Evolutionary conservation across 1,139 yeast species (phyloP).

Genomic region (Sugiyamaella novakii): DNA sequence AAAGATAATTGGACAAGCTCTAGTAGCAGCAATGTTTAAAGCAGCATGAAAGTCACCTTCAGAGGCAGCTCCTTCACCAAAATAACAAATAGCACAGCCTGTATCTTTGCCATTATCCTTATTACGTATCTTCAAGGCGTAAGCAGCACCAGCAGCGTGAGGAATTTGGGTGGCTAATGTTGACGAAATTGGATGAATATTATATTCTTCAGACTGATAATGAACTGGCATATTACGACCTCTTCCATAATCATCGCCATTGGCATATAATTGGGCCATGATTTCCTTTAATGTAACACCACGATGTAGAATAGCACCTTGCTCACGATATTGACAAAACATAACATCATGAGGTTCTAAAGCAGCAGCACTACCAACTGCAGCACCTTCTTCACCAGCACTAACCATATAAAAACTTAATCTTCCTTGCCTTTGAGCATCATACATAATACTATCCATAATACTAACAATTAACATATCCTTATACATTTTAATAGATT

Average conservation of each 20-base stretch:
- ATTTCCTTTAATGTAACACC: constrained; percentile 41
- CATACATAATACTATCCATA: constrained; percentile 42
- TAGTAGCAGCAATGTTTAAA: constrained; percentile 43
- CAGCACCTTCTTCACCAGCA: constrained; percentile 45
- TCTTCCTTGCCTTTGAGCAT: constrained; percentile 45
- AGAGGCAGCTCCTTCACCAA: constrained; percentile 46
- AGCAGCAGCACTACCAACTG: constrained; percentile 44
- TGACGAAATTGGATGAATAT: constrained; percentile 44
- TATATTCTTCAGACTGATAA: constrained; percentile 37
- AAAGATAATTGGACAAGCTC: constrained; percentile 41
- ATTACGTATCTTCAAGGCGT: constrained; percentile 40
- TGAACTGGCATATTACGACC: constrained; percentile 45
- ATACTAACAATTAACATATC: constrained; percentile 42
- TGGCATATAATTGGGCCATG: constrained; percentile 42
- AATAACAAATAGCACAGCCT: constrained; percentile 39
- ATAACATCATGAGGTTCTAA: constrained; percentile 39
- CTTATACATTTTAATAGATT: constrained; percentile 38
- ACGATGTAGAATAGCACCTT: constrained; percentile 41
- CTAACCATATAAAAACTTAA: constrained; percentile 44
- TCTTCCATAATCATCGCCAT: constrained; percentile 38
- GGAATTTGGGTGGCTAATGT: constrained; percentile 44
- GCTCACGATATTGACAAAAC: constrained; percentile 43
- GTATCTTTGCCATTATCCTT: constrained; percentile 22
- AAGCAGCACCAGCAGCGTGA: constrained; percentile 46
- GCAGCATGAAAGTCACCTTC: constrained; percentile 47